Percentiles rank a stretch among this genome's conserved stretches.
These are phyloP conservation scores for Paramecium biaurelia DNA, from an alignment of 73 alveolate species.

Conservation along the genomic window DNA sequence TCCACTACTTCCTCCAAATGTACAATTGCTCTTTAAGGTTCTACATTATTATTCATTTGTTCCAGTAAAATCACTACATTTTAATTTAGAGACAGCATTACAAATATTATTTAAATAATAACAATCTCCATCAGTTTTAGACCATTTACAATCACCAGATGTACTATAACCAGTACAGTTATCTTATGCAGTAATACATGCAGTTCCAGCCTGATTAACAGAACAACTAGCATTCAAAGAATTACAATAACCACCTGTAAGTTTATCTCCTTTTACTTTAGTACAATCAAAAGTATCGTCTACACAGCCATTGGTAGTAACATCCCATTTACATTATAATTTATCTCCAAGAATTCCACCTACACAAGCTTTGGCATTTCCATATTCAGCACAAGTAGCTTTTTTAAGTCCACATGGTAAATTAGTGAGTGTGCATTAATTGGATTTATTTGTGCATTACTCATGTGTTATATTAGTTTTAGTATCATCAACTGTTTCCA, in stretches of 20 bases:
- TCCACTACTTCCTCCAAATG: not conserved
- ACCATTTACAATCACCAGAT: not conserved
- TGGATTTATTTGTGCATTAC: not conserved
- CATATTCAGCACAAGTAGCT: not conserved
- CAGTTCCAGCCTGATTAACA: not conserved
- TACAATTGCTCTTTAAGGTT: not conserved
- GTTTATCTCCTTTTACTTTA: not conserved
- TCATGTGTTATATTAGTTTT: not conserved
- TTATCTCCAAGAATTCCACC: not conserved
- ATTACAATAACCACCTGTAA: not conserved
- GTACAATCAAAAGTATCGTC: not conserved
- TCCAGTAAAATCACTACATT: not conserved
- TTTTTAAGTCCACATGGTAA: not conserved
- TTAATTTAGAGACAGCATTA: not conserved
- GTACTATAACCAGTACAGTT: not conserved
- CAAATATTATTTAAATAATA: not conserved
- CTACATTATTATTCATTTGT: not conserved
- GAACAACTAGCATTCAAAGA: not conserved
- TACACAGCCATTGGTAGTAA: too few species aligned
- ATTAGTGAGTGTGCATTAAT: not conserved
- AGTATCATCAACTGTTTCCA: not conserved
- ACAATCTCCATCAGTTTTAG: not conserved
- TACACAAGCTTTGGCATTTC: not conserved
- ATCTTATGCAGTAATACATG: not conserved
- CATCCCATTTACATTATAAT: not conserved